Evolutionary conservation across 73 alveolate species (phyloP).

Genomic region (Paramecium octaurelia): DNA sequence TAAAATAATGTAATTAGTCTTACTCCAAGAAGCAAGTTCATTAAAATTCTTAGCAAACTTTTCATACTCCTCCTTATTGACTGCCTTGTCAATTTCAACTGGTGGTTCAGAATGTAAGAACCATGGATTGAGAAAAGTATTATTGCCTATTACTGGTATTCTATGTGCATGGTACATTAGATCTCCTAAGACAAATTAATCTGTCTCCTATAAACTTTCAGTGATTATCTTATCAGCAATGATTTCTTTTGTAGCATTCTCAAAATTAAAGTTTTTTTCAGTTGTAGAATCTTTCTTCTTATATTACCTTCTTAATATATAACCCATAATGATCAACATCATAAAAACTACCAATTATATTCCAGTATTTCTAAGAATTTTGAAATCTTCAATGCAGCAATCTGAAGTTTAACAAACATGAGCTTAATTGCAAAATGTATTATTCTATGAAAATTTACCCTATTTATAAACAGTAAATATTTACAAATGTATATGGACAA

Average conservation of each 20-base stretch:
- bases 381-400: background rate
- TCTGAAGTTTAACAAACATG: background rate
- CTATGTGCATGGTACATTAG: slow-evolving; percentile 40
- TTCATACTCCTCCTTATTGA: background rate
- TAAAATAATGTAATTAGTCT: background rate
- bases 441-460: background rate
- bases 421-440: background rate
- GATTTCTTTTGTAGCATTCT: background rate
- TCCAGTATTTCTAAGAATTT: background rate
- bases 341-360: background rate
- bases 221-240: slow-evolving; percentile 1
- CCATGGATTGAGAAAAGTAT: slow-evolving; percentile 32
- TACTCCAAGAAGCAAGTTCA: slow-evolving; percentile 12
- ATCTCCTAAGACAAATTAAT: slow-evolving; percentile 1
- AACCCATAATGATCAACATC: background rate
- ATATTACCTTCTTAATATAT: background rate
- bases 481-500: background rate
- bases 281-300: background rate
- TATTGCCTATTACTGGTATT: slow-evolving; percentile 10
- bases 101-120: slow-evolving; percentile 27
- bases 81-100: slow-evolving; percentile 10
- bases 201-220: background rate
- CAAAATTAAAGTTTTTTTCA: slow-evolving; percentile 37
- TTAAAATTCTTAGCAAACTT: slow-evolving; percentile 26
- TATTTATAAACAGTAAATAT: background rate